Evolutionary conservation across 257 asterid species (phyloP).

Genomic region (Fraxinus pennsylvanica): DNA sequence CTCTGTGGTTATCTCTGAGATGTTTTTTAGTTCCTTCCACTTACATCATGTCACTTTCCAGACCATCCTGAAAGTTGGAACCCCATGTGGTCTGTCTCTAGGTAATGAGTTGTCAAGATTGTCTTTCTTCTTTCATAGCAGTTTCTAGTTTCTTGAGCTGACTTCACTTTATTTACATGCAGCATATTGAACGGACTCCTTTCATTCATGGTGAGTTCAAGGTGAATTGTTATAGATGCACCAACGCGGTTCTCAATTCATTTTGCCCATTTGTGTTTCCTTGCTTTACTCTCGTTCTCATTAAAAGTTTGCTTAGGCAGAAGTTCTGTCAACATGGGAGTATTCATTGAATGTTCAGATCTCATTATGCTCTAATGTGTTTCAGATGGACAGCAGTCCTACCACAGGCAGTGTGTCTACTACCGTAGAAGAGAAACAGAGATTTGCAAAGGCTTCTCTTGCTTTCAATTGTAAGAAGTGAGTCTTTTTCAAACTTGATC

Average conservation of each 20-base stretch:
- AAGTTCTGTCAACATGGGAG: constrained; percentile 8
- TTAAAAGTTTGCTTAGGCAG: constrained; percentile 22
- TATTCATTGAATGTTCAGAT: not conserved
- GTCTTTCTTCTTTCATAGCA: constrained; percentile 4
- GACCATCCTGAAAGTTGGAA: constrained; percentile 74
- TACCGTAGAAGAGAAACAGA: constrained; percentile 71
- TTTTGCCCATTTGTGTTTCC: constrained; percentile 4
- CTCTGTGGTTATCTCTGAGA: constrained; percentile 3
- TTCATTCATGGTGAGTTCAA: constrained; percentile 89
- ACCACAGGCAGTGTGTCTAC: constrained; percentile 96
- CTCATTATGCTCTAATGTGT: constrained; percentile 17
- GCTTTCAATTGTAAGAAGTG: constrained; percentile 87
- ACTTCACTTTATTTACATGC: constrained; percentile 46
- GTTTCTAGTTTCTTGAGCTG: constrained; percentile 30
- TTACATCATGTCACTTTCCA: constrained; percentile 35
- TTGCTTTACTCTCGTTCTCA: constrained; percentile 4
- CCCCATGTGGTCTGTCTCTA: constrained; percentile 73
- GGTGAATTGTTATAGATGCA: not conserved
- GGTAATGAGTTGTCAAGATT: constrained; percentile 32
- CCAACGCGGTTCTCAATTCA: not conserved
- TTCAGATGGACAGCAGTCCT: constrained; percentile 91
- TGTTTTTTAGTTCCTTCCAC: constrained; percentile 21
- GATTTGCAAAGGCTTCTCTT: constrained; percentile 86
- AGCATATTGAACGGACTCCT: constrained; percentile 96
- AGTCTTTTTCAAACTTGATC: constrained; percentile 34